These are phyloP conservation scores for Nannizziopsis arthrosporioides DNA, from an alignment of 2,329 filamentous ascomycete genomes.

Conservation along the genomic window DNA sequence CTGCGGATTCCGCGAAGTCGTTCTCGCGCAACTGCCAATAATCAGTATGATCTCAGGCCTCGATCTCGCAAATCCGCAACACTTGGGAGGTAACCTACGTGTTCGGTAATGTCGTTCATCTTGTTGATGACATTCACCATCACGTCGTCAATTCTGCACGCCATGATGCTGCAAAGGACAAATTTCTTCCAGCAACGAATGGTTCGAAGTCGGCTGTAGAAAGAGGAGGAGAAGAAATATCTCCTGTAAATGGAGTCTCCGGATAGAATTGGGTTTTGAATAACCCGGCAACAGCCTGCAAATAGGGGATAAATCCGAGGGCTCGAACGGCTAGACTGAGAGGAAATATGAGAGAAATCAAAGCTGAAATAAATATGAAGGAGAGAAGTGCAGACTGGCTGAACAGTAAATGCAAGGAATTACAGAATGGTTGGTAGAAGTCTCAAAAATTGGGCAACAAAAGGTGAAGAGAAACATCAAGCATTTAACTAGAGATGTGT, in stretches of 20 bases:
- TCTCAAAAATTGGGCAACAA: too few relatives aligned
- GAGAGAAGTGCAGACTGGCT: too few relatives aligned
- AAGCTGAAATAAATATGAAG: too few relatives aligned
- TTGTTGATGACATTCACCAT: constrained; percentile 23
- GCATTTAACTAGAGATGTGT: too few relatives aligned
- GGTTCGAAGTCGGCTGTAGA: neutral
- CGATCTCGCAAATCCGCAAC: neutral
- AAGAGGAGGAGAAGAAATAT: neutral
- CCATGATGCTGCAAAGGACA: constrained; percentile 11
- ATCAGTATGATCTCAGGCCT: neutral
- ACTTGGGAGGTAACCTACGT: constrained; percentile 18
- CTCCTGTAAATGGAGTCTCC: neutral
- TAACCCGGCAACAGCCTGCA: too few relatives aligned
- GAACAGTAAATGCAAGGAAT: too few relatives aligned
- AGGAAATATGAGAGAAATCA: too few relatives aligned
- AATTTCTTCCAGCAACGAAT: neutral
- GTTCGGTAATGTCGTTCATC: constrained; percentile 19
- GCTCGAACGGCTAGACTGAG: too few relatives aligned
- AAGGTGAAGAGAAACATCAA: too few relatives aligned
- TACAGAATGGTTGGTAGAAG: too few relatives aligned
- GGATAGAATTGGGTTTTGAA: too few relatives aligned
- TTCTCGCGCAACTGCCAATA: constrained; percentile 3
- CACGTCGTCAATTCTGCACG: constrained; percentile 20
- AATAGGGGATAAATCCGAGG: too few relatives aligned
- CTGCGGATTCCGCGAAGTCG: constrained; percentile 20